Evolutionary conservation across 306 rosid species (phyloP), one percentile per base, ranked within the genome.

Genomic region (Acacia melanoxylon): DNA sequence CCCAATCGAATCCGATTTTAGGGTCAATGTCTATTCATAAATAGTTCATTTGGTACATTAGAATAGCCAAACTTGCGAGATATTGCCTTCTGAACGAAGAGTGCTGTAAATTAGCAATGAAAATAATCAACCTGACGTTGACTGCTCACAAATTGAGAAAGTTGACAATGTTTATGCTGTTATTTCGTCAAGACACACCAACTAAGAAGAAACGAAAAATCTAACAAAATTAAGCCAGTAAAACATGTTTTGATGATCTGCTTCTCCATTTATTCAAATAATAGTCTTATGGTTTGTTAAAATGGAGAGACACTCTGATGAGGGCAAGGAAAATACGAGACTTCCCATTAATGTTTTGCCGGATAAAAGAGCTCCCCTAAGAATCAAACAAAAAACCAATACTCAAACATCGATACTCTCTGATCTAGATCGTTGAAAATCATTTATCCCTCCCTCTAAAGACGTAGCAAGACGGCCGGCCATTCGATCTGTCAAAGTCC

Each of bases 401-500:
- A 22, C 80, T 84, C 74, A 84, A 25, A 48, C 71, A 62, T 77
- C 82, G 33, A 62, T 37, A 15, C 48, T 16, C 25, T 58, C 65
- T 31, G 86, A 87, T 82, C 86, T 87, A 13, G 85, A 85, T 19
- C 74, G 72, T 80, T 84, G 78, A 14, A 85, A 77, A 45, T 75
- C 80, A 61, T 7, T 80, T 8, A 82, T 45, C 63, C 70, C 90
- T 7, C 87, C 81, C 78, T 87, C 89, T 17, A 42, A 29, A 8
- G 91, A 87, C 6, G 37, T 80, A 10, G 91, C 83, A 44, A 48
- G 77, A 14, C 79, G 70, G 33, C 86, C 87, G n/a, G 35, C 89
- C 80, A 78, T 85, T 69, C 87, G 86, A 83, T 88, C 91, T 63
- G 29, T 31, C 1, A 90, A 91, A 25, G 71, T 78, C 13, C 91